Conservation (phyloP, 2,329 filamentous ascomycete genomes). For the Biscogniauxia mediterranea region DNA sequence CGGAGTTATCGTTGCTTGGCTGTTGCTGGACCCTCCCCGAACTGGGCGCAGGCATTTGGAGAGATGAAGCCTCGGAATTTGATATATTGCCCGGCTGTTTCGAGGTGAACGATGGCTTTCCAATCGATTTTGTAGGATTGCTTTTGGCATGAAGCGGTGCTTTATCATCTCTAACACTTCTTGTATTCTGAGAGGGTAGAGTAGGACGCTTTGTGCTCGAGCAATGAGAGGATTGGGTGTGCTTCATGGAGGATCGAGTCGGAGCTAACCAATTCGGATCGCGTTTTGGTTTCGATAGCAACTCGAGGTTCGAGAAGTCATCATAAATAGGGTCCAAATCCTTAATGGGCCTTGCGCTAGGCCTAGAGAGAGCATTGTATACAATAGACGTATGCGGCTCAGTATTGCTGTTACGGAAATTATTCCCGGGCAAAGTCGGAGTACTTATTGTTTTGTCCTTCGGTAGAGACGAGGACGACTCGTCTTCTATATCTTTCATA, state of each 20-base stretch:
- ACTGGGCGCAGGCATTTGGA: not conserved
- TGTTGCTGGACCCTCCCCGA: not conserved
- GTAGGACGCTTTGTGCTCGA: not conserved
- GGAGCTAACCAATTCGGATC: not conserved
- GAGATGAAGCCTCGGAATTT: not conserved
- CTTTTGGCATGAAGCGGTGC: not conserved
- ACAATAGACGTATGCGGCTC: not conserved
- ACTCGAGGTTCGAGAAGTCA: not conserved
- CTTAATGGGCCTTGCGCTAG: not conserved
- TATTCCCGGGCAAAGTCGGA: not conserved
- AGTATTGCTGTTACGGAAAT: not conserved
- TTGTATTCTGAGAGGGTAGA: not conserved
- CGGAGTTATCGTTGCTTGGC: not conserved
- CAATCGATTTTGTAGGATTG: not conserved
- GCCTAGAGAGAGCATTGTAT: not conserved
- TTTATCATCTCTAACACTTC: not conserved
- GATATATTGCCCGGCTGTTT: not conserved
- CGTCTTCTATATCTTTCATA: constrained; percentile 40
- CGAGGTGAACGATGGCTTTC: not conserved
- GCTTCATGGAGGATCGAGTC: not conserved
- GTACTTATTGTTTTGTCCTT: not conserved
- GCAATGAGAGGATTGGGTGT: not conserved
- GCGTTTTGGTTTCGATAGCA: not conserved
- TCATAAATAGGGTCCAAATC: not conserved
- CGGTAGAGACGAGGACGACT: constrained; percentile 15